Conservation (phyloP, 768 basidiomycete genomes). For the Tylopilus sp. region DNA sequence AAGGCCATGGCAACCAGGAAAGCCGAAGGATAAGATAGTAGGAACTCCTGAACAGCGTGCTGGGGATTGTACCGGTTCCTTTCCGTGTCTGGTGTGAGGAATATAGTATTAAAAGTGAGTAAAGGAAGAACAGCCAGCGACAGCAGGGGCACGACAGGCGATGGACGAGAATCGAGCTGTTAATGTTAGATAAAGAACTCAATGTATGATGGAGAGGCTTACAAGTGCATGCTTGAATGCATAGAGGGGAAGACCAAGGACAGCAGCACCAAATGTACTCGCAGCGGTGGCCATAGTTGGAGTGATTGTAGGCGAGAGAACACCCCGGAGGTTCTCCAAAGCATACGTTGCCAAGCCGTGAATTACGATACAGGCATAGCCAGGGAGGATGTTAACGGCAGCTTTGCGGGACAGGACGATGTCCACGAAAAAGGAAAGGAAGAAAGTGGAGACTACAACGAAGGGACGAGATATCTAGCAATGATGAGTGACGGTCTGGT, state of each 20-base stretch:
- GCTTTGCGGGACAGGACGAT: conserved; percentile 38
- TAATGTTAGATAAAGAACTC: conserved; percentile 9
- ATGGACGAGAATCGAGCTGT: conserved; percentile 49
- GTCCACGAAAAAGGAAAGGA: conserved; percentile 58
- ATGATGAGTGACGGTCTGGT: conserved; percentile 16
- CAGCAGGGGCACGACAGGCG: conserved; percentile 52
- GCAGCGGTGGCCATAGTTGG: conserved; percentile 53
- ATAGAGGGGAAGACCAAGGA: conserved; percentile 65
- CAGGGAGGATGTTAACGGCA: conserved; percentile 46
- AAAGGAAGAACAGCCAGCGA: conserved; percentile 60
- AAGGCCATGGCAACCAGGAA: conserved; percentile 48
- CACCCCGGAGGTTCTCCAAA: conserved; percentile 58
- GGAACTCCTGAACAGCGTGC: conserved; percentile 53
- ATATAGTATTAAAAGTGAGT: conserved; percentile 59
- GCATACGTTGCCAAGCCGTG: conserved; percentile 59
- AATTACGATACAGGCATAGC: conserved; percentile 61
- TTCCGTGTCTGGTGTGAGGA: conserved; percentile 51
- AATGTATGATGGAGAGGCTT: conserved; percentile 20
- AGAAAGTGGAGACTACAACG: conserved; percentile 45
- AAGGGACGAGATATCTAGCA: conserved; percentile 49
- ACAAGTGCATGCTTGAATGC: conserved; percentile 58
- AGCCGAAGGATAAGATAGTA: conserved; percentile 54
- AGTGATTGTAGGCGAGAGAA: conserved; percentile 56
- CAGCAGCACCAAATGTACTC: conserved; percentile 57
- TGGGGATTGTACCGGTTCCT: conserved; percentile 45